Conservation (phyloP, 441 rosid genomes). For the Daphne laureola region DNA sequence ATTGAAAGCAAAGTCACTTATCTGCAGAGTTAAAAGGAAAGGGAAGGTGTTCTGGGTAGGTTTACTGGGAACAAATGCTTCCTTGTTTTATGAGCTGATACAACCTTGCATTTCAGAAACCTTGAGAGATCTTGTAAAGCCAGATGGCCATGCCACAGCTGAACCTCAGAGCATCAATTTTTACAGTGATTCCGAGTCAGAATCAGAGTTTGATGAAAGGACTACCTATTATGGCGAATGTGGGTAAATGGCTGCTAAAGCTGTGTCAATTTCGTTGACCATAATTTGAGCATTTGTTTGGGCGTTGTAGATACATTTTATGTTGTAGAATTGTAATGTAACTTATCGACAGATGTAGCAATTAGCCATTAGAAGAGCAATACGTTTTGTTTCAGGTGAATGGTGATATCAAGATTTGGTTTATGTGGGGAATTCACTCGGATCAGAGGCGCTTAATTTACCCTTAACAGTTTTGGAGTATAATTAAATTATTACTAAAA, state of each 20-base stretch:
- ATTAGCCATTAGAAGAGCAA: too few species aligned
- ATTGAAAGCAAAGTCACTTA: slow-evolving; percentile 45
- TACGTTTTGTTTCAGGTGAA: too few species aligned
- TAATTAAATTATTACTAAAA: too few species aligned
- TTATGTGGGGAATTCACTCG: too few species aligned
- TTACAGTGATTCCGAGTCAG: slow-evolving; percentile 32
- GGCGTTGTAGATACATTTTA: too few species aligned
- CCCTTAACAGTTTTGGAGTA: too few species aligned
- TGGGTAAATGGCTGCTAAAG: background rate
- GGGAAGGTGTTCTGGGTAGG: slow-evolving; percentile 80
- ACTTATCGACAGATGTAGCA: too few species aligned
- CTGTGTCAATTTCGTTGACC: too few species aligned
- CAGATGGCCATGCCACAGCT: slow-evolving; percentile 14
- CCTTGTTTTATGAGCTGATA: slow-evolving; percentile 57
- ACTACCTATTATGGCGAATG: slow-evolving; percentile 22
- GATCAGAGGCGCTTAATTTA: too few species aligned
- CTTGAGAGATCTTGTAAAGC: slow-evolving; percentile 33
- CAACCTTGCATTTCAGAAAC: slow-evolving; percentile 53
- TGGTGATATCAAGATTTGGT: too few species aligned
- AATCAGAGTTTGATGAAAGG: slow-evolving; percentile 30
- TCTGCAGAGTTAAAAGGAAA: slow-evolving; percentile 67
- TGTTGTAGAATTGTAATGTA: too few species aligned
- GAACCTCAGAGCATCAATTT: slow-evolving; percentile 29
- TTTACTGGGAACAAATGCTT: slow-evolving; percentile 53
- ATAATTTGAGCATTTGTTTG: too few species aligned